Evolutionary conservation across 2,329 filamentous ascomycete species (phyloP).

Genomic region (Arthrobotrys sinensis): DNA sequence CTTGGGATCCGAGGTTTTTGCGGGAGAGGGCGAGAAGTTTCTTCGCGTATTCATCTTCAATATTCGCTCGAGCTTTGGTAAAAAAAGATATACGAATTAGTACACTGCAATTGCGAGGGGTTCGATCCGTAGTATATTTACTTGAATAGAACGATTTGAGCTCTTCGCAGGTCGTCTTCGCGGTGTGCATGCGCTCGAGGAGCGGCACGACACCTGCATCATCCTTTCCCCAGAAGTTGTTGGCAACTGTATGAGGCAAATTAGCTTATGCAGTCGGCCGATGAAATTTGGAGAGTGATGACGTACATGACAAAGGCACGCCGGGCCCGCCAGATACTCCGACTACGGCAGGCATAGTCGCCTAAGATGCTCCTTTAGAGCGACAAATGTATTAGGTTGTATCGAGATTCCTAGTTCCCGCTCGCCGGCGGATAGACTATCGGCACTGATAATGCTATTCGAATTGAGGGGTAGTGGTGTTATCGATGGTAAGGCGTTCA

Average conservation of each 20-base stretch:
- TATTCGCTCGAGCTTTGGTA: slow-evolving; percentile 82
- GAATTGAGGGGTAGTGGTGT: slow-evolving; percentile 31
- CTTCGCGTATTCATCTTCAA: slow-evolving; percentile 96
- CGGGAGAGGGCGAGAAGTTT: slow-evolving; percentile 88
- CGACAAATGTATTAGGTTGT: slow-evolving; percentile 11
- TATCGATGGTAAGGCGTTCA: slow-evolving; percentile 19
- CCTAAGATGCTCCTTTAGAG: slow-evolving; percentile 47
- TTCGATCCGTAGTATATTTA: slow-evolving; percentile 68
- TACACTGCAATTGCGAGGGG: not conserved
- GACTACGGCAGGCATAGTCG: slow-evolving; percentile 53
- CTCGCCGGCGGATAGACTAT: not conserved
- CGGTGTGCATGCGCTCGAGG: slow-evolving; percentile 92
- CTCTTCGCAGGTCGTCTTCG: slow-evolving; percentile 95
- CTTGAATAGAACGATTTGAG: slow-evolving; percentile 89
- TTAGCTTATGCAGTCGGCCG: slow-evolving; percentile 29
- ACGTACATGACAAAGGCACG: slow-evolving; percentile 78
- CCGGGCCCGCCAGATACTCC: slow-evolving; percentile 73
- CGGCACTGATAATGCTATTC: not conserved
- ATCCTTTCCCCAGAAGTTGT: slow-evolving; percentile 99
- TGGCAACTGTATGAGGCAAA: slow-evolving; percentile 80
- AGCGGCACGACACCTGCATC: slow-evolving; percentile 94
- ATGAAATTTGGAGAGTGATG: slow-evolving; percentile 65
- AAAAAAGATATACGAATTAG: not conserved
- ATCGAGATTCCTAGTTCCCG: slow-evolving; percentile 16
- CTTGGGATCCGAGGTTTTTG: slow-evolving; percentile 89